Conservation (phyloP, 192 early-diverging fungal genomes). For the Geranomyces variabilis region DNA sequence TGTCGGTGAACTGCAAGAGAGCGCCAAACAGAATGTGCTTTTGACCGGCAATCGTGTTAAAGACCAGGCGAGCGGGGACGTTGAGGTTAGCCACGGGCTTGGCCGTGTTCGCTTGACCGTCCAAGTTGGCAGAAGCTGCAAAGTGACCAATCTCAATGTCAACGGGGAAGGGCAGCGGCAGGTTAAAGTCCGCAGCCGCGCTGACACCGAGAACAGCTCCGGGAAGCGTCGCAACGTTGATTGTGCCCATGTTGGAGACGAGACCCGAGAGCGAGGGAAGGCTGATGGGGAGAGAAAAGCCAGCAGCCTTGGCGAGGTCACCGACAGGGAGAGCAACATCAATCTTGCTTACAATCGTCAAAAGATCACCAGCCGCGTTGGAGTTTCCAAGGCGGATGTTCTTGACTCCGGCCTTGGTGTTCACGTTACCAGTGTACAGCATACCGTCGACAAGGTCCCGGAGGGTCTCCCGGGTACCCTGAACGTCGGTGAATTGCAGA, state of each 20-base stretch:
- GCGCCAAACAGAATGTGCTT: slow-evolving; percentile 13
- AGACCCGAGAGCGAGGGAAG: slow-evolving; percentile 1
- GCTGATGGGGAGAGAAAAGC: slow-evolving; percentile 16
- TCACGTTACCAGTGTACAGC: slow-evolving; percentile 18
- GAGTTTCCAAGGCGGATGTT: slow-evolving; percentile 27
- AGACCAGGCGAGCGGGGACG: slow-evolving; percentile 19
- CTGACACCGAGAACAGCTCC: not conserved
- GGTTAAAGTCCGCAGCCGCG: slow-evolving; percentile 25
- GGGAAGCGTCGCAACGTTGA: slow-evolving; percentile 17
- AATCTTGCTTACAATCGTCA: slow-evolving; percentile 30
- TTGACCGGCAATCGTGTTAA: slow-evolving; percentile 12
- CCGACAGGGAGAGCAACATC: slow-evolving; percentile 19
- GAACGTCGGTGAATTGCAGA: slow-evolving; percentile 23
- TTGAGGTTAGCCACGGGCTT: slow-evolving; percentile 19
- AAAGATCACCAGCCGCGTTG: slow-evolving; percentile 1
- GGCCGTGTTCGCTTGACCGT: slow-evolving; percentile 18
- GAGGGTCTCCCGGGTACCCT: slow-evolving; percentile 26
- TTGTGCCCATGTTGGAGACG: slow-evolving; percentile 21
- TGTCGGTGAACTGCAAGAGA: slow-evolving; percentile 31
- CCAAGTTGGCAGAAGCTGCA: slow-evolving; percentile 17
- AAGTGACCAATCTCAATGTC: slow-evolving; percentile 34
- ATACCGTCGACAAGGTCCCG: slow-evolving; percentile 24
- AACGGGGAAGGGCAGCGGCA: slow-evolving; percentile 35
- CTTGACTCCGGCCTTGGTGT: slow-evolving; percentile 18
- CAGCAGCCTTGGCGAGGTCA: slow-evolving; percentile 19